These are phyloP conservation scores for Podosphaera xanthii DNA, from an alignment of 2,329 filamentous ascomycete genomes.

Conservation along the genomic window DNA sequence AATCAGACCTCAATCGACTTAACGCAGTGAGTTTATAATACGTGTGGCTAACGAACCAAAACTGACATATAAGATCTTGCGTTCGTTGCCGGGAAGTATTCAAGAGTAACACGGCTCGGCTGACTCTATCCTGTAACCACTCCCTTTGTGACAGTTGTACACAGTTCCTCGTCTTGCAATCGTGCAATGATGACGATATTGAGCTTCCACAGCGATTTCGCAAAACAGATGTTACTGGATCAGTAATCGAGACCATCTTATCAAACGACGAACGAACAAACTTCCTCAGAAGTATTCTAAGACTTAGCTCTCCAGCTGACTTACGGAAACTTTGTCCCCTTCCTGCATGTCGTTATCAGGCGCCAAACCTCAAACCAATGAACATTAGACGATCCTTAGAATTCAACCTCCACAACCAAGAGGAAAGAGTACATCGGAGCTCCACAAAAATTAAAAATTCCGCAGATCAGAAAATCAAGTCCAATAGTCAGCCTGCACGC, in stretches of 20 bases:
- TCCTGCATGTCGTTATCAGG: conserved; percentile 22
- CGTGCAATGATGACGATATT: conserved; percentile 30
- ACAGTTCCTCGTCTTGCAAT: conserved; percentile 28
- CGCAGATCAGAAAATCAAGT: too few species aligned
- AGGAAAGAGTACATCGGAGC: too few species aligned
- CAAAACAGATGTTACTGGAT: conserved; percentile 27
- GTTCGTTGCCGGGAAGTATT: conserved; percentile 33
- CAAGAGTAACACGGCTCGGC: conserved; percentile 20
- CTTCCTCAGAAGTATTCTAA: conserved; percentile 33
- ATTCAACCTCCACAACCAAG: background rate
- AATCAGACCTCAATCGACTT: conserved; percentile 4
- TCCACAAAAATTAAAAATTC: too few species aligned
- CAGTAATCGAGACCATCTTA: conserved; percentile 26
- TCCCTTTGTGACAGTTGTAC: conserved; percentile 33
- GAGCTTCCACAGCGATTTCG: conserved; percentile 38
- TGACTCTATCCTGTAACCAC: conserved; percentile 33
- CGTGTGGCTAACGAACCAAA: background rate
- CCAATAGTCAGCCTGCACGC: too few species aligned
- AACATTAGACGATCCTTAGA: background rate
- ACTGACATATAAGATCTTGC: conserved; percentile 24
- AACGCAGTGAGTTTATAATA: conserved; percentile 10
- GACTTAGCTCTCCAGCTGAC: conserved; percentile 35
- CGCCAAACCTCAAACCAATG: background rate
- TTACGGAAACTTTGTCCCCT: conserved; percentile 36
- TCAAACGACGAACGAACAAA: conserved; percentile 26